Evolutionary conservation across 2,329 filamentous ascomycete species (phyloP), one percentile per base, ranked within the genome.

Genomic region (Xylaria digitata): DNA sequence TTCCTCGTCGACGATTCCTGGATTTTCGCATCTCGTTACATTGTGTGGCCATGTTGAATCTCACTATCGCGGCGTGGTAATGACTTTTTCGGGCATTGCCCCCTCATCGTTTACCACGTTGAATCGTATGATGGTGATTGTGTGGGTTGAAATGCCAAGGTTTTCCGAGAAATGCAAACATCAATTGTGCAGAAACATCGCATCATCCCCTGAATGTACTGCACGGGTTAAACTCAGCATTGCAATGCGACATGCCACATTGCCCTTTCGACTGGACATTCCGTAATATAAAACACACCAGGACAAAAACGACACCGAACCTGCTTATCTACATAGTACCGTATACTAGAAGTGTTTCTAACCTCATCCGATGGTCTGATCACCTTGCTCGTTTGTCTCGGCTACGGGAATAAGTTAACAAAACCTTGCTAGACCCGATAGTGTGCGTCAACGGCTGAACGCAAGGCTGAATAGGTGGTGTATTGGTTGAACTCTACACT

Each of bases 261-360:
- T 62, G 58, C 26, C 9, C 21, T 6, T 13, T 9, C 11, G 30
- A 53, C 32, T 48, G 9, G 23, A 30, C n/a, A 26, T 50, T 13
- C n/a, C n/a, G 11, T 15, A 34, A 50, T 11, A 26, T 43, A n/a
- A 26, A 30, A 15, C 17, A 5, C 11, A 54, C 61, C 23, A 52
- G 37, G 49, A 60, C 60, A 7, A 64, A 67, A 52, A n/a, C 49
- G 34, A 63, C 7, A 64, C 65, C 55, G 61, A 67, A 43, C 34
- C 37, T 30, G n/a, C 58, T 40, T 11, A 23, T 46, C 26, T 26
- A 26, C 26, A 26, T 26, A 26, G 26, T 26, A 26, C 3, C 26
- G 26, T 5, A 26, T 26, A 26, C 48, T 30, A 53, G 55, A 15
- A 57, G 40, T 45, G 1, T 37, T 30, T 49, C 21, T 30, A 26